Evolutionary conservation across 305 asterid species (phyloP), one percentile per base, ranked within the genome.

Genomic region (Lippia alba): DNA sequence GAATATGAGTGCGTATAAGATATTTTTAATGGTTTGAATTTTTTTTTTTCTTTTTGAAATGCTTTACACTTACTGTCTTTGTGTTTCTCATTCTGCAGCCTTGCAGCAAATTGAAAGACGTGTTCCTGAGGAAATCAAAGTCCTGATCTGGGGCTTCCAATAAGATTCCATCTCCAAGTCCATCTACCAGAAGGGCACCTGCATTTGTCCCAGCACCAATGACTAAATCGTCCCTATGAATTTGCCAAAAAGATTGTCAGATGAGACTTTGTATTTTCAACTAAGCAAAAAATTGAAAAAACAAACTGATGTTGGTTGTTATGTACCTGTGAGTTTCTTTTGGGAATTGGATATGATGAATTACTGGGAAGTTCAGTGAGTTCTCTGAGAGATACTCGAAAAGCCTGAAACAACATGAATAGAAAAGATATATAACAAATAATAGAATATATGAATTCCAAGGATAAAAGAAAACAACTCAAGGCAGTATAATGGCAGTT

Each of bases 21-120:
- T 44, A 19, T 64, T 18, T 63, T 36, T 12, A 41, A 39, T 36
- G 59, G 16, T 44, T 44, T 44, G 49, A 44, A 44, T 44, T 33
- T 36, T 10, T 46, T 46, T 24, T 24, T 24, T 62, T 48, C 67
- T 71, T 18, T 30, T 9, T 66, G 54, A 64, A 51, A 19, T 40
- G 49, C 14, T 39, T 48, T 12, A n/a, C 58, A 71, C 88, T 80
- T 71, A 95, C 99, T 78, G 99, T 95, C 86, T 95, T 95, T 57
- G 99, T 95, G 68, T 95, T 95, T 71, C 99, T 82, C 99, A 95
- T 92, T 82, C 98, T 91, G 88, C 99, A 95, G 48, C 99, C 99
- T 76, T 95, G 99, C 53, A 95, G 87, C 84, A 95, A 76, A 80
- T 95, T 95, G 89, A 95, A 92, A 19, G 99, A 95, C 14, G 99